Evolutionary conservation across 1,284 basidiomycete genomes (phyloP).

Genomic region (Apiotrichum montevideense): DNA sequence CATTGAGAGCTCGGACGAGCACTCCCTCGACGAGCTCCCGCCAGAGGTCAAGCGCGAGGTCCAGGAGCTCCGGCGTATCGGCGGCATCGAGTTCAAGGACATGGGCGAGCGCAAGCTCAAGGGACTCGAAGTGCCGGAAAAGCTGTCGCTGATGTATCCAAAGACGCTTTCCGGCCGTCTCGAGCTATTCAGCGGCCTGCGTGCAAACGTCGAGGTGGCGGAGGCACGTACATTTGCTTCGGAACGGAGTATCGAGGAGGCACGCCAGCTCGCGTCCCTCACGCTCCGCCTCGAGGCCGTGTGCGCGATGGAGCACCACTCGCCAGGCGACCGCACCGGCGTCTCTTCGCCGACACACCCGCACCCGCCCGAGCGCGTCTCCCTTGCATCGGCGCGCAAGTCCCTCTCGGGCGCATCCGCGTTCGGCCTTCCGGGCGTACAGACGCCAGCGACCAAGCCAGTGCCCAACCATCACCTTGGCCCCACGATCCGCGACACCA

Average conservation of each 20-base stretch:
- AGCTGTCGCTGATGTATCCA: constrained; percentile 79
- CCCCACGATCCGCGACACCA: constrained; percentile 65
- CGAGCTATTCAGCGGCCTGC: constrained; percentile 53
- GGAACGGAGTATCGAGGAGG: constrained; percentile 67
- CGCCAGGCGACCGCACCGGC: constrained; percentile 5
- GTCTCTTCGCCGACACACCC: neutral
- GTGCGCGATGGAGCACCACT: constrained; percentile 52
- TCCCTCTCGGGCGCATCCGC: neutral
- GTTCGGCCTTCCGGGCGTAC: neutral
- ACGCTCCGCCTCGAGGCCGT: constrained; percentile 79
- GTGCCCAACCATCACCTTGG: constrained; percentile 49
- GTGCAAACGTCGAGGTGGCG: constrained; percentile 48
- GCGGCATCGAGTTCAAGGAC: constrained; percentile 61
- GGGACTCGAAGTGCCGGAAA: constrained; percentile 84
- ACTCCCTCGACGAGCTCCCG: constrained; percentile 40
- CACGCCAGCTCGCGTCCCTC: constrained; percentile 67
- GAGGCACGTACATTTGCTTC: constrained; percentile 52
- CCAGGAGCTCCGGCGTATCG: constrained; percentile 57
- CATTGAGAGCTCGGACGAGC: constrained; percentile 51
- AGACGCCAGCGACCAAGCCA: constrained; percentile 6
- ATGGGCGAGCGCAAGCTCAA: constrained; percentile 91
- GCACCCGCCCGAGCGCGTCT: constrained; percentile 1
- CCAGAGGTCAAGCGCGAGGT: constrained; percentile 44
- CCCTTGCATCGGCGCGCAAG: constrained; percentile 3
- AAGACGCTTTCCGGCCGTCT: constrained; percentile 67